These are phyloP conservation scores for Murraya koenigii DNA, from an alignment of 345 rosid genomes.

Conservation along the genomic window DNA sequence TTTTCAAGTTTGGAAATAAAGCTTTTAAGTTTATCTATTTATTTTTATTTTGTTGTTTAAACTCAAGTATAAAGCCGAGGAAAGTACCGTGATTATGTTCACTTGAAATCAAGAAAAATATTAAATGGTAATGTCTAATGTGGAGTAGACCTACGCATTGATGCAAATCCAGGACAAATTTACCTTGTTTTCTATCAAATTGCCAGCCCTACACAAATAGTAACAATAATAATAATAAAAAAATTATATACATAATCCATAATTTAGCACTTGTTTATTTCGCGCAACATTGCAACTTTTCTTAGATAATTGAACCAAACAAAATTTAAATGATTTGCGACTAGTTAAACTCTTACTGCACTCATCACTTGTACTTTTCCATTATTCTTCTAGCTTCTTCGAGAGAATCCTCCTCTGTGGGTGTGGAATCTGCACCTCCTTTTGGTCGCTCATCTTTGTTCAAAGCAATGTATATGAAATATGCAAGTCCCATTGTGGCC, in stretches of 20 bases:
- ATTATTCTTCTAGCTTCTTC: constrained; percentile 92
- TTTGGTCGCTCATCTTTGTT: constrained; percentile 71
- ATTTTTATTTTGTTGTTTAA: no score
- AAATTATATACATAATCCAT: background rate
- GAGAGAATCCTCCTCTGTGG: constrained; percentile 41
- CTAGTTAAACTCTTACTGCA: background rate
- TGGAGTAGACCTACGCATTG: background rate
- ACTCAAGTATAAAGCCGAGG: no score
- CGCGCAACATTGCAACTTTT: background rate
- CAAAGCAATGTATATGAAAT: constrained; percentile 75
- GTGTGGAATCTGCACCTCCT: constrained; percentile 39
- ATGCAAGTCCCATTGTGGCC: constrained; percentile 93
- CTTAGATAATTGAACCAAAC: background rate
- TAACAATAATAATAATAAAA: background rate
- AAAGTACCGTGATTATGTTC: background rate
- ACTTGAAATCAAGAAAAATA: background rate
- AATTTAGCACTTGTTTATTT: background rate
- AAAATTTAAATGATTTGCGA: background rate
- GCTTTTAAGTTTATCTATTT: no score
- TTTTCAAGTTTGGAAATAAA: no score
- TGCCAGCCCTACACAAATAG: background rate
- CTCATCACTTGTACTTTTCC: constrained; percentile 78
- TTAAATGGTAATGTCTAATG: background rate
- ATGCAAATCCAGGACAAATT: background rate
- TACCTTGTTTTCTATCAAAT: background rate